Evolutionary conservation across 1,139 yeast genomes (phyloP).

Genomic region (Blastobotrys elegans): DNA sequence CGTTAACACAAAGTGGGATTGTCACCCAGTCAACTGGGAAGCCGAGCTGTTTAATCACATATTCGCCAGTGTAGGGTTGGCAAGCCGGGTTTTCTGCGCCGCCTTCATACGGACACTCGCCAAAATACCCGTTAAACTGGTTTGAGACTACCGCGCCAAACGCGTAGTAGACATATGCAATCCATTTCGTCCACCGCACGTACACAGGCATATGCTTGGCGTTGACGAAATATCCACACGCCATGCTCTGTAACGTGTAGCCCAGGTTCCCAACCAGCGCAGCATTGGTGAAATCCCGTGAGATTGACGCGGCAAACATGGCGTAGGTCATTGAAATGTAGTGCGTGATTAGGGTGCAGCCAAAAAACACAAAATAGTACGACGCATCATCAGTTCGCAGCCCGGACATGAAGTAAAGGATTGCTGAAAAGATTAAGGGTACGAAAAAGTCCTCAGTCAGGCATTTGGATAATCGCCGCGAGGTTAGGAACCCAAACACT

Average conservation of each 20-base stretch:
- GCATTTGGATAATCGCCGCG: conserved; percentile 63
- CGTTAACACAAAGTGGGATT: conserved; percentile 56
- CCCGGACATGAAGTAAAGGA: conserved; percentile 65
- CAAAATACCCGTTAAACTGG: conserved; percentile 56
- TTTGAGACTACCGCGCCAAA: conserved; percentile 66
- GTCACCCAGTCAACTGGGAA: conserved; percentile 58
- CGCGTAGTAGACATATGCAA: conserved; percentile 72
- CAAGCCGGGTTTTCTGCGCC: conserved; percentile 40
- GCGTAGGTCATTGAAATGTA: conserved; percentile 55
- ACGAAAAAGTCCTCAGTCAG: conserved; percentile 66
- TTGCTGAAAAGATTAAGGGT: conserved; percentile 49
- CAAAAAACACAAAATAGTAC: conserved; percentile 60
- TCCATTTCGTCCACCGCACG: conserved; percentile 76
- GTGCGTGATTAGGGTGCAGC: conserved; percentile 52
- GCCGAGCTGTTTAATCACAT: conserved; percentile 54
- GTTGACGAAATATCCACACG: conserved; percentile 78
- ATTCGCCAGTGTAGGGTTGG: conserved; percentile 43
- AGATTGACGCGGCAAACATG: conserved; percentile 50
- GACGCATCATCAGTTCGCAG: conserved; percentile 43
- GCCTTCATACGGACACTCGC: conserved; percentile 49
- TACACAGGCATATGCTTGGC: conserved; percentile 75
- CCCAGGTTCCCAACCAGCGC: conserved; percentile 58
- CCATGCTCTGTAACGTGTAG: conserved; percentile 69
- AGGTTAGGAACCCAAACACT: conserved; percentile 59
- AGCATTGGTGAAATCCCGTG: conserved; percentile 62